Evolutionary conservation across 1,284 basidiomycete genomes (phyloP).

Genomic region (Farysia itapuensis): DNA sequence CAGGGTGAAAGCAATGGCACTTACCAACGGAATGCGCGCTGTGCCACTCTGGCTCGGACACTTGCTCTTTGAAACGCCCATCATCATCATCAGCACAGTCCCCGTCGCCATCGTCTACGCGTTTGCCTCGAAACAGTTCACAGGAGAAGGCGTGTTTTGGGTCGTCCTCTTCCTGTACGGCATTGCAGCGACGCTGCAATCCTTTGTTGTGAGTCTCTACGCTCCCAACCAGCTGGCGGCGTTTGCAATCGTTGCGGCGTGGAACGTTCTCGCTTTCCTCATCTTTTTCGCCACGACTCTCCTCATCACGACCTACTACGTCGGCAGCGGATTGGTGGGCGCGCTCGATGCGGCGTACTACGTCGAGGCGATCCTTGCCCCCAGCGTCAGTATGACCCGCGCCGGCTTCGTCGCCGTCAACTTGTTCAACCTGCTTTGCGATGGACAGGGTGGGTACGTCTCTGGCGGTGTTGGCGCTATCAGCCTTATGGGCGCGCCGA

Average conservation of each 20-base stretch:
- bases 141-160: conserved; percentile 69
- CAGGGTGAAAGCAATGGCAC: conserved; percentile 74
- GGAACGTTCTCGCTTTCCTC: conserved; percentile 73
- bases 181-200: conserved; percentile 61
- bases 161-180: conserved; percentile 73
- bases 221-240: conserved; percentile 70
- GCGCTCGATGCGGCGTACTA: conserved; percentile 69
- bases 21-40: conserved; percentile 75
- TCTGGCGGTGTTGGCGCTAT: conserved; percentile 61
- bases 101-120: conserved; percentile 70
- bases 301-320: conserved; percentile 71
- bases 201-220: conserved; percentile 22
- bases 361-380: conserved; percentile 70
- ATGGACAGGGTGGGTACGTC: conserved; percentile 65
- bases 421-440: conserved; percentile 73
- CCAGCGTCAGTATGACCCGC: conserved; percentile 72
- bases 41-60: conserved; percentile 77
- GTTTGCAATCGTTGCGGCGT: conserved; percentile 74
- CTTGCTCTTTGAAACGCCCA: conserved; percentile 70
- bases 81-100: conserved; percentile 67
- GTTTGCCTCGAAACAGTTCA: conserved; percentile 67
- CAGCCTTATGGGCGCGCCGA: conserved; percentile 72
- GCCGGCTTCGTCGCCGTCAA: conserved; percentile 74
- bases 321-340: conserved; percentile 65
- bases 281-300: conserved; percentile 69